Base-by-base conservation (phyloP, 2,329 filamentous ascomycete species). In the Fusarium burgessii region DNA sequence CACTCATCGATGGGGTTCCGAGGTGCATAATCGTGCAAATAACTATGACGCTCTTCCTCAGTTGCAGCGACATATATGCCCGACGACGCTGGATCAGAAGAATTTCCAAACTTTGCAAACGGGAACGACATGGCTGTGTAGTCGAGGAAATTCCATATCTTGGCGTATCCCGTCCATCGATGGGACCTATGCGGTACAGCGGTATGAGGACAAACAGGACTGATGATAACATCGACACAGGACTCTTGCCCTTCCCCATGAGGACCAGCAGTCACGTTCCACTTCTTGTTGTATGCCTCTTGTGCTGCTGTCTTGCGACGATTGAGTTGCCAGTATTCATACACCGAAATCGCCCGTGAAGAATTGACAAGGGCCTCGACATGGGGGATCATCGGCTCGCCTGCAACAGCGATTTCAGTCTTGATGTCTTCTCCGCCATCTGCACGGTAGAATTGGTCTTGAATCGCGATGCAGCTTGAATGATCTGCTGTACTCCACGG, bases 301-400 rank as follows among this genome's bases (percentile, higher is more conserved):
- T 58, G 55, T 1, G 43, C 55, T 10, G 43, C 55, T 5, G 55
- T 58, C 43, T 58, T 58, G 7, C 33, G 33, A 2, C 55, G 55
- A 15, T 58, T 58, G 10, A 58, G 25, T 12, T 58, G 55, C 43
- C 43, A 58, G 45, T 58, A 51, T 5, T 58, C 25, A 58, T 58
- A 58, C 10, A 58, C 55, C 0, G 55, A 58, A 40, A 58, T 51
- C 0, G 55, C 12, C 2, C 51, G 51, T 13, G 55, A 58, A 2
- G 55, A 51, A 7, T 58, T 40, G 11, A 58, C 55, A 2, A 58
- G 55, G 1, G 55, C 33, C 3, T 50, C 54, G 2, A 57, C 55
- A 7, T 58, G 55, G 1, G 55, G 33, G 13, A 58, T 58, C 43
- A 58, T 20, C 4, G 55, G 55, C 10, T 58, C 55, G 3, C 43